Base-by-base conservation (phyloP, 2,329 filamentous ascomycete genomes). In the Celoporthe dispersa region DNA sequence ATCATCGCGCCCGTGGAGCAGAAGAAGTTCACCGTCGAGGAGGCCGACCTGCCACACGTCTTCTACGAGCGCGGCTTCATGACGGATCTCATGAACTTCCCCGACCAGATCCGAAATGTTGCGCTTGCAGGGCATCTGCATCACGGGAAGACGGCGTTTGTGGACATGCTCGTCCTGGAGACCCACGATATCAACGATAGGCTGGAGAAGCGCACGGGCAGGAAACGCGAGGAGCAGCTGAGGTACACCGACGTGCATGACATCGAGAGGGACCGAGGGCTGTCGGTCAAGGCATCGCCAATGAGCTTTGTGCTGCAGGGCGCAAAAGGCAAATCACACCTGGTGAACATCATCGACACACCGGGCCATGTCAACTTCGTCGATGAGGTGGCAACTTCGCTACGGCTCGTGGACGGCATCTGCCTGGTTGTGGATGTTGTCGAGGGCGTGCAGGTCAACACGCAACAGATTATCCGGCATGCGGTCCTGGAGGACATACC, bases 351-450 rank as follows among this genome's bases (percentile, higher is more conserved):
- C 68, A 85, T 99, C 70, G 96, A 99, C 81, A 99, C 96, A 0
- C 96, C 96, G 0, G 96, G 96, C 8, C 96, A 99, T 79, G 96
- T 98, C 78, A 98, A 99, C 80, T 99, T 99, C 79, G 95, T 97
- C 57, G 96, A 99, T 78, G 96, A 99, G 80, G 94, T 99, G 51
- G 96, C 96, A 11, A 91, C 94, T 5, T 92, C 94, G 0, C 84
- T 97, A 76, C 90, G 96, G 57, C 82, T 99, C 66, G 94, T 92
- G 4, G 96, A 99, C 78, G 96, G 96, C 71, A 90, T 98, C 33
- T 95, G 97, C 66, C 83, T 99, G 64, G 91, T 99, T 19, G 94
- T 99, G 22, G 96, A 99, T 79, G 94, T 98, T 31, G 93, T 99
- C 1, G 96, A 99, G 80, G 96, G 96, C n/a, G 94, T 99, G n/a